Evolutionary conservation across 2,329 filamentous ascomycete genomes (phyloP).

Genomic region (Neospermospora avenae): DNA sequence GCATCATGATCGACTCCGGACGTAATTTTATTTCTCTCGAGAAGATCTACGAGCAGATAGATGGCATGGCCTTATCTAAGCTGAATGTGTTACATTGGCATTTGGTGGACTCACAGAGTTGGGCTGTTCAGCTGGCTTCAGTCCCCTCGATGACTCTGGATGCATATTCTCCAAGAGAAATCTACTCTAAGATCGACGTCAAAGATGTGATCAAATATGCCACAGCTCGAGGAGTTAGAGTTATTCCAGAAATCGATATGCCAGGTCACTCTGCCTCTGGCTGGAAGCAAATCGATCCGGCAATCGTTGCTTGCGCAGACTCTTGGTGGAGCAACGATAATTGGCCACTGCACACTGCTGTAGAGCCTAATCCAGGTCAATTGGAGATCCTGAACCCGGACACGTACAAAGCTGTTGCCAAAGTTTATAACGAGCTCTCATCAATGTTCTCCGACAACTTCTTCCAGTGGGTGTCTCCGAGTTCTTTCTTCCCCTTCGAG

Average conservation of each 20-base stretch:
- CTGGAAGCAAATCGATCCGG: slow-evolving; percentile 62
- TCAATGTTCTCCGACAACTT: slow-evolving; percentile 68
- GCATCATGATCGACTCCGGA: slow-evolving; percentile 73
- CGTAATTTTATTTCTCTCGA: slow-evolving; percentile 65
- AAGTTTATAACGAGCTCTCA: slow-evolving; percentile 64
- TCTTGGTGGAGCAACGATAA: slow-evolving; percentile 60
- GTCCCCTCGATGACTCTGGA: slow-evolving; percentile 72
- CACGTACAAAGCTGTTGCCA: slow-evolving; percentile 56
- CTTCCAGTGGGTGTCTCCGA: too few relatives aligned
- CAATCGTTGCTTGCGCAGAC: slow-evolving; percentile 55
- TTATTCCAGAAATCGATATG: slow-evolving; percentile 75
- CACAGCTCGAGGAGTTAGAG: slow-evolving; percentile 61
- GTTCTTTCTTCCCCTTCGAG: too few relatives aligned
- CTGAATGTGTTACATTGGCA: slow-evolving; percentile 79
- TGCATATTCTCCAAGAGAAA: slow-evolving; percentile 62
- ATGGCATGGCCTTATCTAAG: slow-evolving; percentile 73
- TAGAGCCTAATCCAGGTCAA: slow-evolving; percentile 53
- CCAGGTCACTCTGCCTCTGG: slow-evolving; percentile 67
- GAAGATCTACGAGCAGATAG: slow-evolving; percentile 73
- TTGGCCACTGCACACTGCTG: slow-evolving; percentile 62
- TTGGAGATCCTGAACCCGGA: slow-evolving; percentile 69
- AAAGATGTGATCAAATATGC: slow-evolving; percentile 68
- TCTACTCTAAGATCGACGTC: slow-evolving; percentile 65
- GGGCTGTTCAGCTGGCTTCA: slow-evolving; percentile 74
- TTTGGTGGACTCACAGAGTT: slow-evolving; percentile 76